Evolutionary conservation across 495 filamentous ascomycete genomes (phyloP).

Genomic region (Echria macrotheca): DNA sequence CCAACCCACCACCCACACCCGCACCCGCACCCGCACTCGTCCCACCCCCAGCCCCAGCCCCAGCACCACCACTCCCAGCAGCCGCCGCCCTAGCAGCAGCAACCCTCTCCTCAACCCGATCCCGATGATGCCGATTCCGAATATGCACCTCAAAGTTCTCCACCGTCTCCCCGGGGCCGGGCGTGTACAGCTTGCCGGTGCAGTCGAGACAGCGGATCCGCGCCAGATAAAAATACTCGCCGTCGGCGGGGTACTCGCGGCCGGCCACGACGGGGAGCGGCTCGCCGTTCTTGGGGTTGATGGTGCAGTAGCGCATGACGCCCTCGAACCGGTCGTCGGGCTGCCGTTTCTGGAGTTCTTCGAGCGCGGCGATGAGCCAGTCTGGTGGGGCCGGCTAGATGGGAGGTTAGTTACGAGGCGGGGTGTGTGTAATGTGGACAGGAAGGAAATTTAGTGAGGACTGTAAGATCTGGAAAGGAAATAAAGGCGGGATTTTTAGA

Average conservation of each 20-base stretch:
- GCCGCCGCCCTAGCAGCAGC: neutral
- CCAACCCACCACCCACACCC: too few relatives aligned
- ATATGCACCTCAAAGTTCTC: slow-evolving; percentile 89
- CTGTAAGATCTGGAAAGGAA: too few relatives aligned
- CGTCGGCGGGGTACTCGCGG: slow-evolving; percentile 43
- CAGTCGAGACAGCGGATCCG: slow-evolving; percentile 88
- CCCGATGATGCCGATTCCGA: slow-evolving; percentile 71
- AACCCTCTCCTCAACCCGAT: slow-evolving; percentile 49
- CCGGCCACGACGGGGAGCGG: slow-evolving; percentile 44
- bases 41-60: neutral
- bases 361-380: slow-evolving; percentile 69
- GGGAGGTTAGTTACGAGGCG: slow-evolving; percentile 3
- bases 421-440: neutral
- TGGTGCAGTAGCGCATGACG: slow-evolving; percentile 76
- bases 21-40: too few relatives aligned
- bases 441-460: too few relatives aligned
- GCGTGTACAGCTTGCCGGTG: slow-evolving; percentile 87
- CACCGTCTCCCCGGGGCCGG: slow-evolving; percentile 73
- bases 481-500: too few relatives aligned
- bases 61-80: neutral
- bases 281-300: slow-evolving; percentile 60
- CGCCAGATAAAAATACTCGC: slow-evolving; percentile 73
- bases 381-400: slow-evolving; percentile 66
- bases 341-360: slow-evolving; percentile 56
- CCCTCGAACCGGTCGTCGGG: slow-evolving; percentile 77